phyloP scores from a whole-genome alignment of 371 early-diverging fungal genomes.

The Lichtheimia ornata region DNA sequence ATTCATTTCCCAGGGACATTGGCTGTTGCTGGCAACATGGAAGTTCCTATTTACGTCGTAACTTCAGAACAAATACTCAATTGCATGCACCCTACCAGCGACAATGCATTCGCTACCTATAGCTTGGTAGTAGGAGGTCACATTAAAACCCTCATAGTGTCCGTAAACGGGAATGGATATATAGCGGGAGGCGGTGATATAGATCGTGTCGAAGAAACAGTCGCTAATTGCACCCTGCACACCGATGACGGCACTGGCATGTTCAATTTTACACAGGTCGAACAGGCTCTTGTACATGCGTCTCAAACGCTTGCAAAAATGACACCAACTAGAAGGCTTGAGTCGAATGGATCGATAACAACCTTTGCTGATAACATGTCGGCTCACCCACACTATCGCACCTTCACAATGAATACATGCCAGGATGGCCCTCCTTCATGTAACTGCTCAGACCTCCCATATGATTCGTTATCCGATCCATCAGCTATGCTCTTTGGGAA shows the following conservation, averaged over 20 bases:
- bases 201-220: too few species aligned
- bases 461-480: conserved; percentile 6
- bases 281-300: background rate
- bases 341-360: background rate
- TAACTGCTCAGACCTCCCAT: background rate
- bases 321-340: background rate
- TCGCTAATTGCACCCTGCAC: too few species aligned
- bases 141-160: too few species aligned
- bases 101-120: too few species aligned
- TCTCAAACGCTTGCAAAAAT: background rate
- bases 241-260: background rate
- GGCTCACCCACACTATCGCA: too few species aligned
- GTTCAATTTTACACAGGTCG: background rate
- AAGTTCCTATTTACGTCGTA: too few species aligned
- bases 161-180: too few species aligned
- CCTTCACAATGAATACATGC: conserved; percentile 8
- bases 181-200: too few species aligned
- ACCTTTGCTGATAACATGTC: background rate
- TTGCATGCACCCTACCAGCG: too few species aligned
- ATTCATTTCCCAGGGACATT: background rate
- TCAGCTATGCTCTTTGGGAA: conserved; percentile 8
- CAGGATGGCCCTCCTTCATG: conserved; percentile 1
- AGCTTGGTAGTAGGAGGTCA: too few species aligned
- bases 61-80: too few species aligned
- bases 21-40: background rate